These are phyloP conservation scores for Melampsora americana DNA, from an alignment of 1,284 basidiomycete genomes.

Conservation along the genomic window DNA sequence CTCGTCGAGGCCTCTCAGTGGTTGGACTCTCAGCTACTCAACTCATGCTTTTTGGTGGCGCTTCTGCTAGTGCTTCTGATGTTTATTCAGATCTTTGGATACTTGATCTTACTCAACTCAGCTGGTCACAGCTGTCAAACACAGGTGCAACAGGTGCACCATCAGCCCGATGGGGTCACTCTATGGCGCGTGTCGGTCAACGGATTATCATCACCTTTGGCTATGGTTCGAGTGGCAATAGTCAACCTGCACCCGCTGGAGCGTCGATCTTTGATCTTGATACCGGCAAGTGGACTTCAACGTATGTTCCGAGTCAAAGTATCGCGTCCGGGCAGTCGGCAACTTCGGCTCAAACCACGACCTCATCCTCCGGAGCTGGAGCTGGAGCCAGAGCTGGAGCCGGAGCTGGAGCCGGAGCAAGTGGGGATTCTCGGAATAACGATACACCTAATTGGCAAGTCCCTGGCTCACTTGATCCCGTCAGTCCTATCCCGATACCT, in stretches of 20 bases:
- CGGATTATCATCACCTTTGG: slow-evolving; percentile 31
- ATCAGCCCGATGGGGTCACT: slow-evolving; percentile 33
- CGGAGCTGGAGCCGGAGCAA: background rate
- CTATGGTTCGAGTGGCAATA: slow-evolving; percentile 9
- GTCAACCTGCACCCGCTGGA: slow-evolving; percentile 19
- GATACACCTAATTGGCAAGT: slow-evolving; percentile 18
- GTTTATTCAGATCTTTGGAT: slow-evolving; percentile 33
- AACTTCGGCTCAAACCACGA: background rate
- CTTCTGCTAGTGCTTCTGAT: slow-evolving; percentile 19
- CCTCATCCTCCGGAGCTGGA: background rate
- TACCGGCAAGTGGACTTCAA: slow-evolving; percentile 18
- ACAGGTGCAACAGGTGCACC: background rate
- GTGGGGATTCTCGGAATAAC: background rate
- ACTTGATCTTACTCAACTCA: slow-evolving; percentile 20
- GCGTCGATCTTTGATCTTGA: slow-evolving; percentile 19
- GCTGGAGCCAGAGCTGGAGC: background rate
- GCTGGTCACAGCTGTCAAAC: slow-evolving; percentile 17
- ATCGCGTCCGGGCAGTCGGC: background rate
- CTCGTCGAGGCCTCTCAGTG: slow-evolving; percentile 24
- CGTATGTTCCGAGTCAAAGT: slow-evolving; percentile 6
- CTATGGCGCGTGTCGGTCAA: slow-evolving; percentile 29
- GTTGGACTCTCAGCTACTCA: slow-evolving; percentile 32
- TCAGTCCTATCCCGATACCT: slow-evolving; percentile 11
- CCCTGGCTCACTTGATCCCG: slow-evolving; percentile 12
- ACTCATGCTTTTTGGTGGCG: slow-evolving; percentile 33